These are phyloP conservation scores for Leccinum pachyderme DNA, from an alignment of 1,284 basidiomycete species.

Conservation along the genomic window DNA sequence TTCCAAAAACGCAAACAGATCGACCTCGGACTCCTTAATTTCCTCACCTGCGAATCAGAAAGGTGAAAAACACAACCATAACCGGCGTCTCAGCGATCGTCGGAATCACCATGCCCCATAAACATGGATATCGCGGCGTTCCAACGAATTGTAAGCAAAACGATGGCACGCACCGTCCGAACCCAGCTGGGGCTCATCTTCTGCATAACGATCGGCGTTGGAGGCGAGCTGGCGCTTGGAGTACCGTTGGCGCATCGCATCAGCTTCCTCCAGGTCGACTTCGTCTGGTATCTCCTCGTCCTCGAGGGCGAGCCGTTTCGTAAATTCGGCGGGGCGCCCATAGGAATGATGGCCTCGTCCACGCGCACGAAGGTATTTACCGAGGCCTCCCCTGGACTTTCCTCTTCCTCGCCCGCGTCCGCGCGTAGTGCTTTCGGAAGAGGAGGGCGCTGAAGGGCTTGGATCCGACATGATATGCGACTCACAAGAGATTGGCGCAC, in stretches of 20 bases:
- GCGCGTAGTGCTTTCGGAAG: constrained; percentile 14
- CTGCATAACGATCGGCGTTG: constrained; percentile 70
- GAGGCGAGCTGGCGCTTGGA: constrained; percentile 56
- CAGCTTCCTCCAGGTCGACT: constrained; percentile 46
- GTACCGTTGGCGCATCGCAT: constrained; percentile 50
- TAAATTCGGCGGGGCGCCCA: constrained; percentile 64
- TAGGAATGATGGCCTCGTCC: constrained; percentile 52
- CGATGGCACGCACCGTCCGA: constrained; percentile 51
- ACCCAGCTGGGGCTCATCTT: constrained; percentile 61
- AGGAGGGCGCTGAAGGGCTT: constrained; percentile 3
- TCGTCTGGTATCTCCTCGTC: constrained; percentile 44
- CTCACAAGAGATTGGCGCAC: neutral
- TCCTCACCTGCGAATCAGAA: constrained; percentile 51
- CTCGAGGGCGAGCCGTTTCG: constrained; percentile 55
- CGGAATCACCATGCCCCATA: neutral
- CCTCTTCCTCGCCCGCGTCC: constrained; percentile 47
- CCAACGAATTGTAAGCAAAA: neutral
- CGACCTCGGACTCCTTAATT: constrained; percentile 67
- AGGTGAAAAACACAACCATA: neutral
- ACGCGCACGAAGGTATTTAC: constrained; percentile 69
- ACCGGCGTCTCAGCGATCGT: neutral
- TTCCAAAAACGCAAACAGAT: constrained; percentile 64
- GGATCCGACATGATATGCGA: constrained; percentile 20
- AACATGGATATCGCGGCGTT: neutral
- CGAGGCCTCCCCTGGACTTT: constrained; percentile 63